Percentiles rank a stretch among this genome's conserved stretches.
phyloP scores from a whole-genome alignment of 257 asterid genomes.

The Nicotiana attenuata region DNA sequence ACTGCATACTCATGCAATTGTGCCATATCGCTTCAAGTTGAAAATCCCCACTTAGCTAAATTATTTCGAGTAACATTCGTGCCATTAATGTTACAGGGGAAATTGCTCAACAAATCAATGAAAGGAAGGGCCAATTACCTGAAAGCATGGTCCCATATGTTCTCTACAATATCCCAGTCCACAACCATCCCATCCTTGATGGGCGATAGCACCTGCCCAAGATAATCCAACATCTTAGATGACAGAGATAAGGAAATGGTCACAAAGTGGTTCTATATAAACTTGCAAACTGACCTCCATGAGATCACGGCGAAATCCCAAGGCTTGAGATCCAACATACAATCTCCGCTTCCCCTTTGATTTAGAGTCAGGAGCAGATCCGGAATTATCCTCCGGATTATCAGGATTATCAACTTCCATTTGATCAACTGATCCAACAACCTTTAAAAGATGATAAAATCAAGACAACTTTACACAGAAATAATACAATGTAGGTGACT shows the following conservation, averaged over 20 bases:
- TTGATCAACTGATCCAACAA: slow-evolving; percentile 84
- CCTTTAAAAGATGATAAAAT: slow-evolving; percentile 34
- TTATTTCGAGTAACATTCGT: background rate
- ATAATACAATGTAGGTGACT: background rate
- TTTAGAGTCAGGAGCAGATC: slow-evolving; percentile 57
- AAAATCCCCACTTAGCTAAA: background rate
- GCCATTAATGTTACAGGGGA: background rate
- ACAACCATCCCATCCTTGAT: slow-evolving; percentile 80
- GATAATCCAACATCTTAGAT: background rate
- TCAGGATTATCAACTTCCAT: slow-evolving; percentile 82
- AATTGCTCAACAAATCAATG: background rate
- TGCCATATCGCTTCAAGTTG: no score
- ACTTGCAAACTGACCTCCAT: slow-evolving; percentile 66
- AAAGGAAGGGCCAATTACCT: slow-evolving; percentile 39
- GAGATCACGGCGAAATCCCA: slow-evolving; percentile 87
- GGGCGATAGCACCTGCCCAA: slow-evolving; percentile 70
- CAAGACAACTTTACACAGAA: background rate
- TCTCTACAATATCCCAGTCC: slow-evolving; percentile 96
- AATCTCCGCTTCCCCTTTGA: slow-evolving; percentile 68
- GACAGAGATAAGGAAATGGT: slow-evolving; percentile 10
- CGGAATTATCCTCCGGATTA: slow-evolving; percentile 66
- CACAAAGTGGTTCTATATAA: slow-evolving; percentile 6
- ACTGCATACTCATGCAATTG: no score
- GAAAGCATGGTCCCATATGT: slow-evolving; percentile 94
- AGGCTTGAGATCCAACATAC: slow-evolving; percentile 84